Evolutionary conservation across 495 filamentous ascomycete species (phyloP).

Genomic region (Letharia columbiana): DNA sequence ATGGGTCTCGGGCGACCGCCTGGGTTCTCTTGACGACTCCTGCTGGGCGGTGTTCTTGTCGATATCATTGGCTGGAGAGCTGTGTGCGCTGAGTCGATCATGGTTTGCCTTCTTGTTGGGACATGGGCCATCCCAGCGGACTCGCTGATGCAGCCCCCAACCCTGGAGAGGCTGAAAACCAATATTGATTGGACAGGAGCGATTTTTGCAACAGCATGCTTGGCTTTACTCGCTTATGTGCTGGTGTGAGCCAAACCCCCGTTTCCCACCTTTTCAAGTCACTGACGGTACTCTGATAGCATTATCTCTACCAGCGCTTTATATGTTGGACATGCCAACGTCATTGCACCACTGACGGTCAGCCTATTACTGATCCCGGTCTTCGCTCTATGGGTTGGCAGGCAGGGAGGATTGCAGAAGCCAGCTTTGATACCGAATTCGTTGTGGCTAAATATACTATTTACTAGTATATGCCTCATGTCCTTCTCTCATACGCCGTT

Average conservation of each 20-base stretch:
- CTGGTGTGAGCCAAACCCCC: conserved; percentile 25
- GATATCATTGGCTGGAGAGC: conserved; percentile 41
- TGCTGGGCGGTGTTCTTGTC: conserved; percentile 46
- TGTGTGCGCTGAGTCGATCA: conserved; percentile 34
- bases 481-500: conserved; percentile 41
- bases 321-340: conserved; percentile 32
- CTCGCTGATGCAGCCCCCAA: neutral
- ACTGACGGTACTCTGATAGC: neutral
- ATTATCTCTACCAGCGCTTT: conserved; percentile 32
- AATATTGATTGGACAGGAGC: conserved; percentile 48
- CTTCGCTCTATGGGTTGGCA: conserved; percentile 42
- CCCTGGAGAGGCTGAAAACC: conserved; percentile 21
- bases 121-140: conserved; percentile 34
- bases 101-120: conserved; percentile 28
- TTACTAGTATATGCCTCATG: conserved; percentile 44
- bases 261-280: neutral
- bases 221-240: conserved; percentile 43
- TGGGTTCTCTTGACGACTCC: conserved; percentile 46
- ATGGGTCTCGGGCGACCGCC: conserved; percentile 43
- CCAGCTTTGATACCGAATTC: conserved; percentile 48
- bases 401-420: conserved; percentile 33
- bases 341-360: conserved; percentile 35
- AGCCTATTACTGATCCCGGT: conserved; percentile 33
- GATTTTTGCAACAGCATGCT: conserved; percentile 33
- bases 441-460: conserved; percentile 43